phyloP scores from a whole-genome alignment of 495 filamentous ascomycete species.

The Penicillium simplicissimum region DNA sequence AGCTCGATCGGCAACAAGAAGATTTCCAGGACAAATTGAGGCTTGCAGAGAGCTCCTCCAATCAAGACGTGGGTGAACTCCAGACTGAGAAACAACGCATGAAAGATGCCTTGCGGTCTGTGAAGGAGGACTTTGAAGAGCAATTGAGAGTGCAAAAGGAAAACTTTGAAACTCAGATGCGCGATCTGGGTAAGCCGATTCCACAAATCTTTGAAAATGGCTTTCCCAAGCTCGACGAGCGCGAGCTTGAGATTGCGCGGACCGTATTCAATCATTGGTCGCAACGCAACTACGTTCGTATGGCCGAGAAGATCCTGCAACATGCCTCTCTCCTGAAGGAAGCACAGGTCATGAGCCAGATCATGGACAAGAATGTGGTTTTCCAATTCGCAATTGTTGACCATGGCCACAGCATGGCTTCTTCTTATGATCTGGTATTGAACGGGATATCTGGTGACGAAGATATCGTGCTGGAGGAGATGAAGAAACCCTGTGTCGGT shows the following conservation, averaged over 20 bases:
- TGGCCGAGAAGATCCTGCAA: constrained; percentile 91
- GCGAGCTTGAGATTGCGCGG: constrained; percentile 69
- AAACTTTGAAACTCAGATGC: constrained; percentile 69
- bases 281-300: constrained; percentile 81
- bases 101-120: constrained; percentile 75
- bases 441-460: constrained; percentile 91
- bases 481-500: constrained; percentile 86
- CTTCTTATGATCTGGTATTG: constrained; percentile 93
- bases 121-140: constrained; percentile 84
- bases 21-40: constrained; percentile 81
- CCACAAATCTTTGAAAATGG: constrained; percentile 51
- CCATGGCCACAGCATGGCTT: constrained; percentile 81
- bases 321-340: constrained; percentile 88
- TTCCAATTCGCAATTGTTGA: constrained; percentile 96
- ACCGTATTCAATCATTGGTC: constrained; percentile 73
- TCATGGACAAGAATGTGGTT: constrained; percentile 88
- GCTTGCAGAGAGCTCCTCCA: constrained; percentile 68
- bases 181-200: constrained; percentile 57
- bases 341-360: constrained; percentile 96
- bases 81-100: constrained; percentile 81
- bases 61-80: constrained; percentile 80
- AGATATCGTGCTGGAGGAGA: constrained; percentile 76
- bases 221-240: constrained; percentile 61
- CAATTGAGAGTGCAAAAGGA: constrained; percentile 74
- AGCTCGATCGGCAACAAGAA: constrained; percentile 81